Conservation (phyloP, 305 asterid genomes). For the Andrographis paniculata region DNA sequence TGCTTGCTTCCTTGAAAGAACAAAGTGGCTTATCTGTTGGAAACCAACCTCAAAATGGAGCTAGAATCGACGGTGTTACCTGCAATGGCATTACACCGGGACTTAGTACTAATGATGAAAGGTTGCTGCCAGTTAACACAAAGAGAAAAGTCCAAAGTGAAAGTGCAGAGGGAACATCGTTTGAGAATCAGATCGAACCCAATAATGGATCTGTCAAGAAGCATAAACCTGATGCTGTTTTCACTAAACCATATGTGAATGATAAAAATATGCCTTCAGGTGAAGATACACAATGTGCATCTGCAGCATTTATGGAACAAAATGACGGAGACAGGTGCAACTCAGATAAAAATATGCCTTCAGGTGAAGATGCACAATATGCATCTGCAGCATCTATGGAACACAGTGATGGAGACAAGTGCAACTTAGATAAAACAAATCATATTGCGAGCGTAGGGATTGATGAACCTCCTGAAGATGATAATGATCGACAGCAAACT, state of each 20-base stretch:
- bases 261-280: constrained; percentile 15
- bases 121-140: constrained; percentile 28
- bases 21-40: constrained; percentile 41
- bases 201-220: constrained; percentile 32
- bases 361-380: too few relatives aligned
- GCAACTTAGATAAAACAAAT: constrained; percentile 22
- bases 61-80: constrained; percentile 19
- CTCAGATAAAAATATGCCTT: constrained; percentile 21
- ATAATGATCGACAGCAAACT: constrained; percentile 18
- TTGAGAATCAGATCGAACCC: constrained; percentile 13
- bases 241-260: constrained; percentile 12
- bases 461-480: constrained; percentile 19
- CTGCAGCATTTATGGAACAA: constrained; percentile 11
- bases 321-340: constrained; percentile 23
- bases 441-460: constrained; percentile 15
- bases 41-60: constrained; percentile 22
- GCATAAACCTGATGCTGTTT: constrained; percentile 26
- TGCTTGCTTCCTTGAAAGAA: constrained; percentile 45
- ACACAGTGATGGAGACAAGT: constrained; percentile 20
- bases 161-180: constrained; percentile 20
- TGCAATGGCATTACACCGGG: constrained; percentile 16
- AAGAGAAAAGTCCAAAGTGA: constrained; percentile 23
- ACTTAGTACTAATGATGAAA: constrained; percentile 21
- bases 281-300: constrained; percentile 14
- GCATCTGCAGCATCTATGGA: constrained; percentile 14